Percentiles rank a stretch among this genome's conserved stretches.
phyloP scores from a whole-genome alignment of 345 rosid species.

The Trapa bicornis region DNA sequence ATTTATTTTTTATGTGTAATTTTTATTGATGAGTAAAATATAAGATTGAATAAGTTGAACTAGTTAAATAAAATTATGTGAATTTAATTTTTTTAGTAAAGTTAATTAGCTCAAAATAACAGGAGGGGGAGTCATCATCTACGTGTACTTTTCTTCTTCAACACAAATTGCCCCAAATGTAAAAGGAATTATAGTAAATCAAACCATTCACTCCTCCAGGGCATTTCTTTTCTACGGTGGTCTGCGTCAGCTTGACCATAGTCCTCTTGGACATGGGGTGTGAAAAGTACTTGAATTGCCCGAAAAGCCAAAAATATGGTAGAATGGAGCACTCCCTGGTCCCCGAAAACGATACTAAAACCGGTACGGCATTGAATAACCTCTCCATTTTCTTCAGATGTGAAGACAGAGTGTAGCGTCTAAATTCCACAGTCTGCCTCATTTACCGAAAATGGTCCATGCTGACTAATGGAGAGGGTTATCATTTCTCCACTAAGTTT shows the following conservation, averaged over 20 bases:
- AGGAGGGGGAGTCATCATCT: not conserved
- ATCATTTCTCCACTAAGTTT: not conserved
- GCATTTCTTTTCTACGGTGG: not conserved
- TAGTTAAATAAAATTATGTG: no score
- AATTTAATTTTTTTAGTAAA: no score
- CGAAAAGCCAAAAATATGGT: not conserved
- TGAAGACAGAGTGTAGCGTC: conserved; percentile 2
- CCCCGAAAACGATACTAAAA: not conserved
- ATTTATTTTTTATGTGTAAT: no score
- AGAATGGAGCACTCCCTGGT: not conserved
- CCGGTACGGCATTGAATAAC: not conserved
- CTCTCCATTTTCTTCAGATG: not conserved
- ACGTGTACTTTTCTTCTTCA: not conserved
- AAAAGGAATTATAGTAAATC: not conserved
- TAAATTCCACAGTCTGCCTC: no score
- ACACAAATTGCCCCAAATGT: not conserved
- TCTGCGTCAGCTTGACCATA: not conserved
- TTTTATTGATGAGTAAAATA: no score
- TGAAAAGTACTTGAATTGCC: not conserved
- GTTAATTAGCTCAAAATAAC: no score
- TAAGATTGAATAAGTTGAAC: no score
- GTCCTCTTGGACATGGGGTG: no score
- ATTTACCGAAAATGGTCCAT: not conserved
- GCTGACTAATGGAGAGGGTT: not conserved
- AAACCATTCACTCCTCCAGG: not conserved